phyloP scores from a whole-genome alignment of 805 yeast genomes.

The Ogataea haglerorum region DNA sequence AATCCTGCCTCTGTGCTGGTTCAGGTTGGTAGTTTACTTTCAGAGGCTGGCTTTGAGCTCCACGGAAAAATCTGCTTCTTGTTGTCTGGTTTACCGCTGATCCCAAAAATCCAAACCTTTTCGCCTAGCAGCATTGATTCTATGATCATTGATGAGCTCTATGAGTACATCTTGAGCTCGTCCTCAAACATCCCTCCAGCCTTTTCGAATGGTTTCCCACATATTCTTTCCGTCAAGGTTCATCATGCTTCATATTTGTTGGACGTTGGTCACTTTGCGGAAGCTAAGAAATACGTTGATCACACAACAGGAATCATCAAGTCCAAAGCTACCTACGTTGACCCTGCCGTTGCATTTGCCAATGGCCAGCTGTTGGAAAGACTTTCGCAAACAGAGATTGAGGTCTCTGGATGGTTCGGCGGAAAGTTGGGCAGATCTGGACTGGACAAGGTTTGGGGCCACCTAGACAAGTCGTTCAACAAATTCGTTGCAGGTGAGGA shows the following conservation, averaged over 20 bases:
- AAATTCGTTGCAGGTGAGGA: slow-evolving; percentile 88
- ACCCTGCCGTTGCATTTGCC: slow-evolving; percentile 32
- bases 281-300: slow-evolving; percentile 65
- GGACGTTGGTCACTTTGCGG: slow-evolving; percentile 57
- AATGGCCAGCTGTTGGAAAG: slow-evolving; percentile 43
- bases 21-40: slow-evolving; percentile 36
- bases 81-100: slow-evolving; percentile 30
- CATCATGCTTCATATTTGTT: slow-evolving; percentile 66
- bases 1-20: slow-evolving; percentile 22
- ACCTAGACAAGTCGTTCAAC: slow-evolving; percentile 72
- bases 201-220: slow-evolving; percentile 38
- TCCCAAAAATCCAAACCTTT: slow-evolving; percentile 19
- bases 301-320: slow-evolving; percentile 39
- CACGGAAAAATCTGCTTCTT: slow-evolving; percentile 40
- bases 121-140: slow-evolving; percentile 38
- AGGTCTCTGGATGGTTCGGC: slow-evolving; percentile 68
- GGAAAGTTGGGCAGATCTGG: slow-evolving; percentile 37
- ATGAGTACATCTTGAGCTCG: slow-evolving; percentile 50
- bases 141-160: slow-evolving; percentile 61
- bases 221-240: slow-evolving; percentile 57
- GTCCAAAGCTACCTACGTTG: slow-evolving; percentile 34
- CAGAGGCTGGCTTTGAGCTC: slow-evolving; percentile 33
- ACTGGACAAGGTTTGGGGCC: slow-evolving; percentile 81
- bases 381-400: slow-evolving; percentile 39
- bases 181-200: slow-evolving; percentile 35